phyloP scores from a whole-genome alignment of 1,284 basidiomycete species.

The Fomitiporia mediterranea region DNA sequence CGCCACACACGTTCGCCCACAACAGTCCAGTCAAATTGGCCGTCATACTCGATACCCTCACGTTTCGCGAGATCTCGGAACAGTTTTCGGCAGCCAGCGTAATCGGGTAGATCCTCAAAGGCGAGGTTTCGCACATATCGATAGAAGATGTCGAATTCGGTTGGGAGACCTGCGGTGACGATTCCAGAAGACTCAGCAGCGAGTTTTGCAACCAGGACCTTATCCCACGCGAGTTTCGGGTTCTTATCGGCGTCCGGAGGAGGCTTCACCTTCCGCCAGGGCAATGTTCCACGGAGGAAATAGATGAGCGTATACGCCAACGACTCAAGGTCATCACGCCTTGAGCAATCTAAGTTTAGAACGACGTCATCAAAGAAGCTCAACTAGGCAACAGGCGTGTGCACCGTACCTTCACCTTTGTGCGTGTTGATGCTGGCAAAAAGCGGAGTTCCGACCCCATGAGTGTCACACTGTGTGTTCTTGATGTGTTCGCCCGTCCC shows the following conservation, averaged over 20 bases:
- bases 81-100: slow-evolving; percentile 77
- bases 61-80: slow-evolving; percentile 63
- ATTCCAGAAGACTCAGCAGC: slow-evolving; percentile 52
- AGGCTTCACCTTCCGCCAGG: slow-evolving; percentile 83
- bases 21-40: slow-evolving; percentile 44
- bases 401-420: slow-evolving; percentile 45
- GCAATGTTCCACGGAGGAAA: slow-evolving; percentile 85
- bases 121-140: slow-evolving; percentile 81
- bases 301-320: slow-evolving; percentile 92
- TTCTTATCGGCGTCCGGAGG: slow-evolving; percentile 35
- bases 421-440: slow-evolving; percentile 97
- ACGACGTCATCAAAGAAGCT: not conserved
- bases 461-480: slow-evolving; percentile 49
- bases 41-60: slow-evolving; percentile 52
- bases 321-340: slow-evolving; percentile 89
- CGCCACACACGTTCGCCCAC: slow-evolving; percentile 19
- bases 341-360: slow-evolving; percentile 62
- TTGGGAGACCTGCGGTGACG: slow-evolving; percentile 78
- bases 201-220: slow-evolving; percentile 66
- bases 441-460: slow-evolving; percentile 87
- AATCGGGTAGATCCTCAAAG: slow-evolving; percentile 90
- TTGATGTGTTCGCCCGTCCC: slow-evolving; percentile 83
- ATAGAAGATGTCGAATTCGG: slow-evolving; percentile 86
- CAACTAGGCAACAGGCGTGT: not conserved
- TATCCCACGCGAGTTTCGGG: slow-evolving; percentile 50